Conservation (phyloP, 768 basidiomycete species). For the Vararia minispora region DNA sequence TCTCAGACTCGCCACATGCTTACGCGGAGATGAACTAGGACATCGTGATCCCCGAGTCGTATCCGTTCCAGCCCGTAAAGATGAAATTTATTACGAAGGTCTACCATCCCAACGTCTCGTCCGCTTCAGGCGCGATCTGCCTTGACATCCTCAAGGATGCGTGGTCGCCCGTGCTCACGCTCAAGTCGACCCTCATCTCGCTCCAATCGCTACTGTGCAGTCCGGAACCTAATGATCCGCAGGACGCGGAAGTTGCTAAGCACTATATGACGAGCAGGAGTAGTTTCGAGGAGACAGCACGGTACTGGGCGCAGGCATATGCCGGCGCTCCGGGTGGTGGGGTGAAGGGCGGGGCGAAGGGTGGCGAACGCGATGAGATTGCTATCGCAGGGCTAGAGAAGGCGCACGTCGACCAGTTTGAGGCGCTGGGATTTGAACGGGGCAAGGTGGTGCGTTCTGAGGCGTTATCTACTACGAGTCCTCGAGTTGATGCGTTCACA, state of each 20-base stretch:
- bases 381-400: slow-evolving; percentile 73
- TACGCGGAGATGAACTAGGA: slow-evolving; percentile 64
- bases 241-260: slow-evolving; percentile 97
- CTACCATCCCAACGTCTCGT: slow-evolving; percentile 93
- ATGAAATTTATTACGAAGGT: slow-evolving; percentile 98
- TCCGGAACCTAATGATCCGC: slow-evolving; percentile 92
- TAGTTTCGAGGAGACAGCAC: slow-evolving; percentile 86
- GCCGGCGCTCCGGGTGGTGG: slow-evolving; percentile 54
- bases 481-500: slow-evolving; percentile 18
- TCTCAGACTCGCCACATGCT: slow-evolving; percentile 2
- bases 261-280: slow-evolving; percentile 84
- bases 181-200: slow-evolving; percentile 93
- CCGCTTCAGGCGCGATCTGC: slow-evolving; percentile 90
- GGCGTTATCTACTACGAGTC: neutral
- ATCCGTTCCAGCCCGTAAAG: slow-evolving; percentile 90
- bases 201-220: slow-evolving; percentile 88
- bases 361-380: slow-evolving; percentile 30
- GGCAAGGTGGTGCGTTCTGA: slow-evolving; percentile 67
- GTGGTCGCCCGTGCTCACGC: slow-evolving; percentile 92
- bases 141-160: slow-evolving; percentile 83
- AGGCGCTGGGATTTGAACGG: slow-evolving; percentile 71
- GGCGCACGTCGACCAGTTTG: slow-evolving; percentile 78
- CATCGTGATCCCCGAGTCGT: slow-evolving; percentile 85
- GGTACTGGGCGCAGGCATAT: slow-evolving; percentile 90
- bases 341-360: slow-evolving; percentile 15